These are phyloP conservation scores for Dendrostoma leiphaemia DNA, from an alignment of 2,329 filamentous ascomycete genomes.

Conservation along the genomic window DNA sequence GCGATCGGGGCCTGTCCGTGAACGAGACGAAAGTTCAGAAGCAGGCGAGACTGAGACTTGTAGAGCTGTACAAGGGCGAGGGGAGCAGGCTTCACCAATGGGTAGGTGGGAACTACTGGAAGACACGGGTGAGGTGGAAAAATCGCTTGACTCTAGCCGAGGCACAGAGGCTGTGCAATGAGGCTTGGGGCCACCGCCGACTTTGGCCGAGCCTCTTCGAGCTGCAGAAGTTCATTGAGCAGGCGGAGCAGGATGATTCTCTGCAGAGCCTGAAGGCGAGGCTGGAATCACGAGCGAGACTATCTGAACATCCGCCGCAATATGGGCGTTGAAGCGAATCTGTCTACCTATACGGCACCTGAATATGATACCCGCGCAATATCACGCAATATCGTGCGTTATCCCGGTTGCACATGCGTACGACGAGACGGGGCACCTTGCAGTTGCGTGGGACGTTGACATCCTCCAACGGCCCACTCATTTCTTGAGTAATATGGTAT, in stretches of 20 bases:
- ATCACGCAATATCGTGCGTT: too few relatives aligned
- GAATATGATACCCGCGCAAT: too few relatives aligned
- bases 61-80: constrained; percentile 31
- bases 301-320: too few relatives aligned
- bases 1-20: constrained; percentile 30
- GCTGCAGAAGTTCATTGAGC: constrained; percentile 26
- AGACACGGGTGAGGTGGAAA: constrained; percentile 10
- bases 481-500: background rate
- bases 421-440: too few relatives aligned
- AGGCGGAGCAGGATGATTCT: constrained; percentile 18
- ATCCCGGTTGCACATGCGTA: too few relatives aligned
- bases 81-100: constrained; percentile 20
- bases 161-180: constrained; percentile 35
- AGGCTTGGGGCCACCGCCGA: constrained; percentile 32
- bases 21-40: constrained; percentile 22
- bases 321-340: too few relatives aligned
- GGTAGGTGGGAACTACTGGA: constrained; percentile 15
- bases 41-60: constrained; percentile 29
- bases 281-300: too few relatives aligned
- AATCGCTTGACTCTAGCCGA: constrained; percentile 30
- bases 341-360: too few relatives aligned
- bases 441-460: too few relatives aligned
- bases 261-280: constrained; percentile 13
- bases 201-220: constrained; percentile 30
- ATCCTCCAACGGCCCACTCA: background rate